Percentiles rank a stretch among this genome's conserved stretches.
These are phyloP conservation scores for Tardiomyces digboiensis DNA, from an alignment of 1,139 yeast genomes.

Conservation along the genomic window DNA sequence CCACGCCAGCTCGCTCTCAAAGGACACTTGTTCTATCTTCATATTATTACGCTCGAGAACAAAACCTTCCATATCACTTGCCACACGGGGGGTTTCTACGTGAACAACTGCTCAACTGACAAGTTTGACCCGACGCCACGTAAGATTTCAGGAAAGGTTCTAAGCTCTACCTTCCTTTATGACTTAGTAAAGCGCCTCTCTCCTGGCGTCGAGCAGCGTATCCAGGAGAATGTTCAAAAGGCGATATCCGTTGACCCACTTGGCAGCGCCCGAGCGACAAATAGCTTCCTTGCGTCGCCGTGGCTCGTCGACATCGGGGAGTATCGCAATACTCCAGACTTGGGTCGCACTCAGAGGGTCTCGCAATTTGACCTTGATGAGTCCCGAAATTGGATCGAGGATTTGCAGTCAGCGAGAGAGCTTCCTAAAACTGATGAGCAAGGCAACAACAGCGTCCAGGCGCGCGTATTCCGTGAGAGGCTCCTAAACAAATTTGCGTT, in stretches of 20 bases:
- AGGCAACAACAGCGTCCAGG: conserved; percentile 37
- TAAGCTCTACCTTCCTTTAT: conserved; percentile 37
- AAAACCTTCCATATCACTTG: conserved; percentile 74
- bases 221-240: conserved; percentile 34
- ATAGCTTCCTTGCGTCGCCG: conserved; percentile 54
- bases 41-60: conserved; percentile 69
- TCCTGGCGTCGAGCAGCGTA: conserved; percentile 37
- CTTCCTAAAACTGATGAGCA: conserved; percentile 34
- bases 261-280: conserved; percentile 54
- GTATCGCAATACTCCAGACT: conserved; percentile 37
- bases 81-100: conserved; percentile 66
- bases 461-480: conserved; percentile 69
- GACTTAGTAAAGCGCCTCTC: conserved; percentile 46
- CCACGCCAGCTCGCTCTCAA: conserved; percentile 41
- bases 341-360: conserved; percentile 54
- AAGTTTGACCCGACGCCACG: conserved; percentile 56
- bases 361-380: conserved; percentile 42
- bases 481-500: conserved; percentile 60
- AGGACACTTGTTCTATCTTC: conserved; percentile 78
- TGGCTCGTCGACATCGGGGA: conserved; percentile 51
- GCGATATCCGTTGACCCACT: conserved; percentile 39
- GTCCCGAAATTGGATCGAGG: conserved; percentile 75
- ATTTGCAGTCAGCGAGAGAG: conserved; percentile 73
- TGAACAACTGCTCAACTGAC: conserved; percentile 56
- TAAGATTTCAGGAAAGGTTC: conserved; percentile 32